Base-by-base conservation (phyloP, 345 rosid genomes). In the Excoecaria agallocha region DNA sequence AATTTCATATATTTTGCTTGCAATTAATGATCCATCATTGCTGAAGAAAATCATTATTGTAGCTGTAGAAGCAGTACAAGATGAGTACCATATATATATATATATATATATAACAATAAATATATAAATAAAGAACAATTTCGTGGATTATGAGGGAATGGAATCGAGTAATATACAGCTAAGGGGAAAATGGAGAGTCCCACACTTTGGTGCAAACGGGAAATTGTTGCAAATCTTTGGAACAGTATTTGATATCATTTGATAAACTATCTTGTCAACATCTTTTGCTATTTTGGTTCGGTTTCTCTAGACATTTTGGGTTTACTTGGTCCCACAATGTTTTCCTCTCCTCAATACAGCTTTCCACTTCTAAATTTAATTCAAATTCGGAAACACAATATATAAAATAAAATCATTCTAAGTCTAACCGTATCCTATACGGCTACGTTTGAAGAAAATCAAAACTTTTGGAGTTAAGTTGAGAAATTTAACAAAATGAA, bases 221-320 rank as follows among this genome's bases (percentile, higher is more conserved):
- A 78, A 77, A 60, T 60, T 76, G 84, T 66, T 74, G 49, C 73
- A 54, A 74, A 79, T 81, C 67, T 74, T 57, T 15, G 79, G 50
- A 60, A 81, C 82, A 74, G 65, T 71, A 45, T 6, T 24, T 24
- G 35, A 58, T 66, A 48, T 43, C 63, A 74, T 68, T 35, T 35
- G 8, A 50, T 55, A 54, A 69, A 30, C 57, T 62, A 56, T 59
- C 68, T 12, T 52, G 82, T 65, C 74, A 50, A 38, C 59, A 60
- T 70, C 70, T 37, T 52, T 76, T 39, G 39, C 51, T 76, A 12
- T 66, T 48, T 12, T 50, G 48, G 46, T 78, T 61, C 52, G 20
- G 74, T 68, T 46, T 69, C 19, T 39, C 48, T 43, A 6, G 48
- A 43, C 9, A 43, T 43, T 50, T 30, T 38, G 37, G 69, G 50